Percentiles rank a stretch among this genome's conserved stretches.
Conservation (phyloP, 225 moss, liverwort and hornwort genomes). For the Pseudisothecium myosuroides region DNA sequence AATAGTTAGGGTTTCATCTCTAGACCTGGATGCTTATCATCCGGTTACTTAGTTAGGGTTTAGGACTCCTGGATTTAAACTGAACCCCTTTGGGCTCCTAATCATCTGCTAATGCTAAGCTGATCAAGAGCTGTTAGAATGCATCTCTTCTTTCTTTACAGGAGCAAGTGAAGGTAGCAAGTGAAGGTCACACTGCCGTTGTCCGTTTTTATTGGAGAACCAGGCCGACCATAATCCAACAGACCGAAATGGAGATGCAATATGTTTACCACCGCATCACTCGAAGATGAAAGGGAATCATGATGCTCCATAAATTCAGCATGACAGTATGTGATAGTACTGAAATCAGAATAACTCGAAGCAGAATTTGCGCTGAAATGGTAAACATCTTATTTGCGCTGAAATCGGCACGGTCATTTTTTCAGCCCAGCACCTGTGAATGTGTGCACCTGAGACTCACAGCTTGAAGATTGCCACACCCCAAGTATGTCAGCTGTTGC, state of each 20-base stretch:
- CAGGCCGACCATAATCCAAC: constrained; percentile 46
- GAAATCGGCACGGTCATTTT: not conserved
- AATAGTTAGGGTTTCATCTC: no score
- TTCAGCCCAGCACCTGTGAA: not conserved
- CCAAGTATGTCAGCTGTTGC: not conserved
- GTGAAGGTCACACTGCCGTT: constrained; percentile 40
- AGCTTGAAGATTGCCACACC: not conserved
- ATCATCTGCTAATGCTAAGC: no score
- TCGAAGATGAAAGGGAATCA: not conserved
- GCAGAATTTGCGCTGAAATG: not conserved
- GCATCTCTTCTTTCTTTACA: no score
- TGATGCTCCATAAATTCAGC: not conserved
- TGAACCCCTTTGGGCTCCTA: no score
- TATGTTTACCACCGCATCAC: not conserved
- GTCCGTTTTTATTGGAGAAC: constrained; percentile 32
- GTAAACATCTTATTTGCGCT: not conserved
- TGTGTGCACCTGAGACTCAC: not conserved
- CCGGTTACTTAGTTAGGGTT: no score
- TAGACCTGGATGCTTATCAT: no score
- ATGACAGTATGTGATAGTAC: not conserved
- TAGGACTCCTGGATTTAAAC: no score
- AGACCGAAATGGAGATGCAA: constrained; percentile 77
- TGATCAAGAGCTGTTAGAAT: no score
- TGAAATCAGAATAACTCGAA: not conserved
- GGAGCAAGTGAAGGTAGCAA: no score